Evolutionary conservation across 2,329 filamentous ascomycete genomes (phyloP).

Genomic region (Scleromitrula shiraiana): DNA sequence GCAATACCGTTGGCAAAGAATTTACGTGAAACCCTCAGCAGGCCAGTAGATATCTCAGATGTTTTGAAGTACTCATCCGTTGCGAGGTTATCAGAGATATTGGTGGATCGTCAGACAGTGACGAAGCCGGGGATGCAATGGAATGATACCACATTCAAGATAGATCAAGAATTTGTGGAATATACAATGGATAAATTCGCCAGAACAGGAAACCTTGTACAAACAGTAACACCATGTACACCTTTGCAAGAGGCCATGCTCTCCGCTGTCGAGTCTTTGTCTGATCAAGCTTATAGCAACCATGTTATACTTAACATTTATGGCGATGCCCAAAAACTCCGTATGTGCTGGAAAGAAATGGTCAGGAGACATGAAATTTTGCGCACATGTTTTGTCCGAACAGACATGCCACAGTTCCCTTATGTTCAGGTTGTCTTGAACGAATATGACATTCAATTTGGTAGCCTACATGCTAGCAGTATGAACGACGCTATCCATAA

Average conservation of each 20-base stretch:
- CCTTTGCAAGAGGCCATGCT: constrained; percentile 87
- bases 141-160: constrained; percentile 16
- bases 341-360: constrained; percentile 54
- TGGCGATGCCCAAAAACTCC: constrained; percentile 42
- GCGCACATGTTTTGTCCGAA: constrained; percentile 66
- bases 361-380: constrained; percentile 64
- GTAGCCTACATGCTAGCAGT: background rate
- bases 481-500: background rate
- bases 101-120: constrained; percentile 12
- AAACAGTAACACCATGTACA: constrained; percentile 68
- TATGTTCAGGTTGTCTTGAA: constrained; percentile 66
- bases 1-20: constrained; percentile 61
- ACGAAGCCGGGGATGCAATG: background rate
- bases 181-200: constrained; percentile 17
- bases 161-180: constrained; percentile 17
- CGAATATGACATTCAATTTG: constrained; percentile 30
- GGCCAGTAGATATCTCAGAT: constrained; percentile 54
- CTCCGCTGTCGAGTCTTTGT: constrained; percentile 41
- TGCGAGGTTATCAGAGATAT: constrained; percentile 44
- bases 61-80: constrained; percentile 63
- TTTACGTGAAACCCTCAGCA: constrained; percentile 40
- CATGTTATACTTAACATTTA: constrained; percentile 56
- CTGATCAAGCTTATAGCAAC: constrained; percentile 59
- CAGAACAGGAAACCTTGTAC: constrained; percentile 31
- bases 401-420: constrained; percentile 49